These are phyloP conservation scores for Monocercomonoides exilis DNA, from an alignment of 78 protist species.

Conservation along the genomic window DNA sequence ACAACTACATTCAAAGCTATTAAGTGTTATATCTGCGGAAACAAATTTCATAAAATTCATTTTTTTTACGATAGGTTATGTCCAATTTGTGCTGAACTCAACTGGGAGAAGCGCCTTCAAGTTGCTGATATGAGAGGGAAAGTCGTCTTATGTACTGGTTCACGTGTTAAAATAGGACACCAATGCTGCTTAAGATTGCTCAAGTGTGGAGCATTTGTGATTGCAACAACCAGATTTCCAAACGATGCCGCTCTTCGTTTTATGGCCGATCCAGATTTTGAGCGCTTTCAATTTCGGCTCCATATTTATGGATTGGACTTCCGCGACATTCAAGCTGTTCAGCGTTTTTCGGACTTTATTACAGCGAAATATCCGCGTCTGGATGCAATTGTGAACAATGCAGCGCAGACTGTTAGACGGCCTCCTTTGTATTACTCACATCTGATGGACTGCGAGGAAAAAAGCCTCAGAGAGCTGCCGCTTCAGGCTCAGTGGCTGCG, in stretches of 20 bases:
- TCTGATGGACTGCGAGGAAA: neutral
- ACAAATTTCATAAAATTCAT: neutral
- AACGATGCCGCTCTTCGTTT: conserved; percentile 43
- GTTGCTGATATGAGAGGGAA: conserved; percentile 25
- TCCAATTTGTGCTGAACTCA: conserved; percentile 49
- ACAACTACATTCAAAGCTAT: neutral
- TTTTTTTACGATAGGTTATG: conserved; percentile 37
- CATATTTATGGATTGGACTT: conserved; percentile 51
- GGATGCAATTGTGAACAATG: conserved; percentile 59
- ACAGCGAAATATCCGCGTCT: conserved; percentile 18
- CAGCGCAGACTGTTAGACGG: conserved; percentile 1
- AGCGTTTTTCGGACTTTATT: conserved; percentile 19
- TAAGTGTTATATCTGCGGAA: neutral
- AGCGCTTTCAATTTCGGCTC: conserved; percentile 15
- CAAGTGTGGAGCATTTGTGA: conserved; percentile 36
- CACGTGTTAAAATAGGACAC: conserved; percentile 22
- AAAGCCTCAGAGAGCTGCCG: neutral
- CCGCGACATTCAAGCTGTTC: conserved; percentile 29
- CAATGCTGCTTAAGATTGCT: conserved; percentile 31
- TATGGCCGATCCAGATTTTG: conserved; percentile 34
- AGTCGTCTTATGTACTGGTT: conserved; percentile 52
- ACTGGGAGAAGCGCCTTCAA: conserved; percentile 34
- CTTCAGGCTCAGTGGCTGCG: neutral
- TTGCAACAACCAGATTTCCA: conserved; percentile 61
- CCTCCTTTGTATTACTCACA: neutral